Evolutionary conservation across 78 protist species (phyloP), one percentile per base, ranked within the genome.

Genomic region (Dictyostelium firmibasis): DNA sequence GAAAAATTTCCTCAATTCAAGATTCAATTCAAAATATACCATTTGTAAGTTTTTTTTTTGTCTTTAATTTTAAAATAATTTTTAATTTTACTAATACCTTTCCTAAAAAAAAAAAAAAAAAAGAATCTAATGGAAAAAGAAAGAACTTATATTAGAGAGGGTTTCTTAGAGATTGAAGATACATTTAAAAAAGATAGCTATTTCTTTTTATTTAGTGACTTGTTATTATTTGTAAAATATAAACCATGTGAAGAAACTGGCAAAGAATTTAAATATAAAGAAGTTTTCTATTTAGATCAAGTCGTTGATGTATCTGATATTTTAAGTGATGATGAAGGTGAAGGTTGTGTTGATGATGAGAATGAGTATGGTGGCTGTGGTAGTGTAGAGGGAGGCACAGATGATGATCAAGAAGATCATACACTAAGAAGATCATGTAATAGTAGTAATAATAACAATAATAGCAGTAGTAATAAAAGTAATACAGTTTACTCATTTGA

Each of bases 241-340:
- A 89, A 89, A 50, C 94, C 94, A 41, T 70, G 53, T 6, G 94
- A 89, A 81, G 94, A 89, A 23, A 89, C 94, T 81, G 94, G 94
- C n/a, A 89, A 89, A 50, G 94, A 89, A 70, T 89, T 89, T 50
- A 89, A 89, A 84, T 89, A 62, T 50, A 89, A 89, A 69, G 94
- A 89, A 69, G 29, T 29, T 18, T 89, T 89, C 29, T 60, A 38
- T 60, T 35, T 89, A 44, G 57, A 83, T 25, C 86, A 89, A 36
- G 70, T 89, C 1, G 60, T 81, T 25, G 94, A 89, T 89, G 75
- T 89, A 23, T 29, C 35, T 9, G 94, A 89, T 89, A 89, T 89
- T 5, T 50, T 89, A 9, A 79, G 86, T n/a, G 94, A 89, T 70
- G 94, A 89, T 81, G 94, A 89, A 70, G 93, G 70, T n/a, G 47